Conservation (phyloP, 768 basidiomycete species). For the Tricholoma saponaceum region DNA sequence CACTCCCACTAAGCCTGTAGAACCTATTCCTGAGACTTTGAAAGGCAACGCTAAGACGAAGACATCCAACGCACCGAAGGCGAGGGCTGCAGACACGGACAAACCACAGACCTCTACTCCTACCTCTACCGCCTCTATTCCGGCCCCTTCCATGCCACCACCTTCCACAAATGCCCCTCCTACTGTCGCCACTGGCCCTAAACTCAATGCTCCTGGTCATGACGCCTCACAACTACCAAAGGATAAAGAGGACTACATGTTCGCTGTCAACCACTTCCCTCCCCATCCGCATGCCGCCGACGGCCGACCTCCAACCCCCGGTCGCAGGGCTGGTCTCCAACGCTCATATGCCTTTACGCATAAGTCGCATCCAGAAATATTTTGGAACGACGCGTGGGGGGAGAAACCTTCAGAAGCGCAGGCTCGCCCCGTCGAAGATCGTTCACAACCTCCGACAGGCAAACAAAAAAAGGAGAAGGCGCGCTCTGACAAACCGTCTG, state of each 20-base stretch:
- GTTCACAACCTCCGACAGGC: background rate
- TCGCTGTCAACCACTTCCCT: background rate
- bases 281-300: background rate
- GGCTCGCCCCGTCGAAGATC: background rate
- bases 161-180: background rate
- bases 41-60: background rate
- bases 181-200: background rate
- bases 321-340: background rate
- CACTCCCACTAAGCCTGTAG: background rate
- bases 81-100: background rate
- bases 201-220: background rate
- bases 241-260: background rate
- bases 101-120: background rate
- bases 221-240: background rate
- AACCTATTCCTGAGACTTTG: background rate
- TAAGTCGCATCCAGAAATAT: constrained; percentile 2
- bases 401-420: background rate
- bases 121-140: background rate
- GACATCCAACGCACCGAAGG: background rate
- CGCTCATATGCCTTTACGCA: background rate
- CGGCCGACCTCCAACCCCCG: background rate
- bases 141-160: background rate
- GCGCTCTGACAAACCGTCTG: background rate
- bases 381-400: background rate
- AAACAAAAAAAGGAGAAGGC: background rate